Evolutionary conservation across 2,329 filamentous ascomycete genomes (phyloP).

Genomic region (Iodosphaeria phyllophila): DNA sequence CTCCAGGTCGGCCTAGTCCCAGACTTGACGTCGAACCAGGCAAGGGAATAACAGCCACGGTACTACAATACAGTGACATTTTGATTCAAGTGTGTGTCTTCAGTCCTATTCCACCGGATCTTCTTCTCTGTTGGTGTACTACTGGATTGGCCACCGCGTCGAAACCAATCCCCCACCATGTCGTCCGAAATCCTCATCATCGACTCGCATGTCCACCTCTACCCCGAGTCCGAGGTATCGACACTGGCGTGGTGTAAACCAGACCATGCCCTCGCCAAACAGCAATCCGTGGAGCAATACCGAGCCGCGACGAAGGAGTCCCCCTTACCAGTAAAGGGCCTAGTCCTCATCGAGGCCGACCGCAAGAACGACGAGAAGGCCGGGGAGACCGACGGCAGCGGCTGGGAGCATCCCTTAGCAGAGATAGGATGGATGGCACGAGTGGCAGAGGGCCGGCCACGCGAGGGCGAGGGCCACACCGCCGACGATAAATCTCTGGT

Average conservation of each 20-base stretch:
- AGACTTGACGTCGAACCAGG: no score
- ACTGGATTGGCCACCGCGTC: no score
- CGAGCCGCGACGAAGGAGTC: conserved; percentile 21
- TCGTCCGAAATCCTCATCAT: conserved; percentile 39
- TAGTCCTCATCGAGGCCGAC: conserved; percentile 72
- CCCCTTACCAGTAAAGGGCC: conserved; percentile 37
- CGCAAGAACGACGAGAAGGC: conserved; percentile 40
- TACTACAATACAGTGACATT: no score
- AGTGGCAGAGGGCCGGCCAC: conserved; percentile 41
- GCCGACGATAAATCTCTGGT: conserved; percentile 33
- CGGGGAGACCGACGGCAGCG: conserved; percentile 24
- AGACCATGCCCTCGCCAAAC: conserved; percentile 37
- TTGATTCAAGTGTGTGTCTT: no score
- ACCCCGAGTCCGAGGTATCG: conserved; percentile 45
- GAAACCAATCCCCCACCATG: conserved; percentile 5
- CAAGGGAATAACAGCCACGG: no score
- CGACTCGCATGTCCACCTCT: conserved; percentile 87
- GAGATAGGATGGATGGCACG: conserved; percentile 54
- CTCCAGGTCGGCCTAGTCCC: no score
- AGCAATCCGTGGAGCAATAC: conserved; percentile 49
- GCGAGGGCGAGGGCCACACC: conserved; percentile 37
- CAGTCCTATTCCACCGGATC: no score
- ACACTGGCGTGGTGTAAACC: conserved; percentile 52
- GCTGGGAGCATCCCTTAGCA: conserved; percentile 49
- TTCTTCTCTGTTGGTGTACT: no score